Conservation (phyloP, 2,329 filamentous ascomycete species). For the Tolypocladium guangdongense region DNA sequence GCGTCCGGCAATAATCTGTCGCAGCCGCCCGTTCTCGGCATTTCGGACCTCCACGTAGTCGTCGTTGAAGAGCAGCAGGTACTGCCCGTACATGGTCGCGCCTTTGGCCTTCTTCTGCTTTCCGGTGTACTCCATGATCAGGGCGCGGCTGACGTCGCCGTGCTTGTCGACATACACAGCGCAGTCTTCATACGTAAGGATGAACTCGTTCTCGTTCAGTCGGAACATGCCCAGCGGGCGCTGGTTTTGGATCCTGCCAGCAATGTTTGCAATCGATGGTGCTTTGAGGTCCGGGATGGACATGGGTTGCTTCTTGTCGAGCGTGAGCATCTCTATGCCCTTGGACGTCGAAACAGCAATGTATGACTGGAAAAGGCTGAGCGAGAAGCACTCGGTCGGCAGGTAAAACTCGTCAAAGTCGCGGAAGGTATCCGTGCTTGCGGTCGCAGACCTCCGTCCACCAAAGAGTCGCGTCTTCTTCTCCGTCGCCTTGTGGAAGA, state of each 20-base stretch:
- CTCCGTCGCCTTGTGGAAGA: conserved; percentile 84
- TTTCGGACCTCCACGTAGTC: conserved; percentile 97
- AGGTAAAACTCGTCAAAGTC: conserved; percentile 99
- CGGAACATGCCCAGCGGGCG: conserved; percentile 93
- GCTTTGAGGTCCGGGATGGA: conserved; percentile 80
- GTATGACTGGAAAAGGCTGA: conserved; percentile 93
- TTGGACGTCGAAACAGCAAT: conserved; percentile 84
- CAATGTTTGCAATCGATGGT: conserved; percentile 73
- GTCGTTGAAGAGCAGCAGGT: conserved; percentile 84
- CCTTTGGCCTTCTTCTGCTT: conserved; percentile 66
- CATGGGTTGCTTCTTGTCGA: conserved; percentile 95
- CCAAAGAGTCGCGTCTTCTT: conserved; percentile 63
- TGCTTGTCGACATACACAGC: conserved; percentile 98
- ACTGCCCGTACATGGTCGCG: conserved; percentile 83
- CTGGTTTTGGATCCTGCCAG: conserved; percentile 70
- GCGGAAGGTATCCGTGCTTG: conserved; percentile 87
- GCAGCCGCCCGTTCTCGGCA: conserved; percentile 83
- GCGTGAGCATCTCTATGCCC: conserved; percentile 89
- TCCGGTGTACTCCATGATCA: conserved; percentile 99
- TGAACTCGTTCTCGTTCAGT: conserved; percentile 81
- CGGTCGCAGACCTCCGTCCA: conserved; percentile 46
- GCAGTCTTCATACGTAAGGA: conserved; percentile 90
- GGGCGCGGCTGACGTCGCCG: conserved; percentile 83
- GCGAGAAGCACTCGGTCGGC: conserved; percentile 83
- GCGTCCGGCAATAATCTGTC: conserved; percentile 87